Evolutionary conservation across 2,329 filamentous ascomycete genomes (phyloP).

Genomic region (Diaporthe capsici): DNA sequence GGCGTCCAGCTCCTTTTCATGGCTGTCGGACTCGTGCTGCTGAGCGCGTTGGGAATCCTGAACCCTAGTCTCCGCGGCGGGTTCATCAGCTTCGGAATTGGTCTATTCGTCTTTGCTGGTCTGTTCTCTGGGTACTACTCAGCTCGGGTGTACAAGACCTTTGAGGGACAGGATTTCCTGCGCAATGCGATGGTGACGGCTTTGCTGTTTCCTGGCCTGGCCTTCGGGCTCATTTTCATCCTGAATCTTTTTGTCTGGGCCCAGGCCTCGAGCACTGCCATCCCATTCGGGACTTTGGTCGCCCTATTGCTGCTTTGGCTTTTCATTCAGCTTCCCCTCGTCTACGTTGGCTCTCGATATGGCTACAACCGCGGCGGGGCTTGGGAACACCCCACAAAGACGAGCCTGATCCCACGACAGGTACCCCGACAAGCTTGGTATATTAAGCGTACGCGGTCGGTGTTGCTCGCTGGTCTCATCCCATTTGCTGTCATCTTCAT

Average conservation of each 20-base stretch:
- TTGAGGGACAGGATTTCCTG: slow-evolving; percentile 80
- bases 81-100: slow-evolving; percentile 86
- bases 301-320: slow-evolving; percentile 84
- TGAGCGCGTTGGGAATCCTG: slow-evolving; percentile 82
- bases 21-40: slow-evolving; percentile 77
- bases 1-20: slow-evolving; percentile 91
- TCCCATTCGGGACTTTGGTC: slow-evolving; percentile 85
- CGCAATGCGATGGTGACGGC: slow-evolving; percentile 85
- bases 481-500: slow-evolving; percentile 92
- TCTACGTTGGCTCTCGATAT: slow-evolving; percentile 84
- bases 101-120: slow-evolving; percentile 86
- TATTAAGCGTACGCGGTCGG: slow-evolving; percentile 71
- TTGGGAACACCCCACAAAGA: slow-evolving; percentile 88
- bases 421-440: slow-evolving; percentile 85
- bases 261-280: slow-evolving; percentile 88
- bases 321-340: slow-evolving; percentile 86
- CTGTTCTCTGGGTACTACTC: slow-evolving; percentile 91
- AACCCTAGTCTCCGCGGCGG: slow-evolving; percentile 93
- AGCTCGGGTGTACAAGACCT: slow-evolving; percentile 85
- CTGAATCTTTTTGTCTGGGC: slow-evolving; percentile 93
- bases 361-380: slow-evolving; percentile 76
- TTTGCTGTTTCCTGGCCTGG: slow-evolving; percentile 81
- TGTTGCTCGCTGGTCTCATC: slow-evolving; percentile 81
- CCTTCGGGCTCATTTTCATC: slow-evolving; percentile 82
- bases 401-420: slow-evolving; percentile 78